Percentiles rank a stretch among this genome's conserved stretches.
Conservation (phyloP, 2,329 filamentous ascomycete species). For the Ophiostoma montium region DNA sequence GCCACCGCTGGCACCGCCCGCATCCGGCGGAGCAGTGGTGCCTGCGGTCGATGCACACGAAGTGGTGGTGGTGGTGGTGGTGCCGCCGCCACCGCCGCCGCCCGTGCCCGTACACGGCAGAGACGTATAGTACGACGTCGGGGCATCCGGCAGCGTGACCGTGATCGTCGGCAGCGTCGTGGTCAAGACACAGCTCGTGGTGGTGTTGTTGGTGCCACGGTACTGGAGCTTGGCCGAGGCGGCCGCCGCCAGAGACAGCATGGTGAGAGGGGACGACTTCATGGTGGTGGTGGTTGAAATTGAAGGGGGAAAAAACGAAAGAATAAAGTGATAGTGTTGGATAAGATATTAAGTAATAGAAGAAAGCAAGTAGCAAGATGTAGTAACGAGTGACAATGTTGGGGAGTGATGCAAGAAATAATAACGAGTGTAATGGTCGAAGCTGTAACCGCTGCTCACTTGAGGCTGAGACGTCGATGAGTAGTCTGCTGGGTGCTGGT, state of each 20-base stretch:
- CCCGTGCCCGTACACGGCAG: not conserved
- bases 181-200: slow-evolving; percentile 7
- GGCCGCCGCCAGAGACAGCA: slow-evolving; percentile 5
- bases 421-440: not conserved
- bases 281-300: slow-evolving; percentile 2
- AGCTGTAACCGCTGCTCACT: slow-evolving; percentile 6
- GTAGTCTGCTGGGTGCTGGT: not conserved
- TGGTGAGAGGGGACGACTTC: slow-evolving; percentile 6
- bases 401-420: not conserved
- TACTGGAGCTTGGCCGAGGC: slow-evolving; percentile 2
- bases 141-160: not conserved
- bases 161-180: slow-evolving; percentile 10
- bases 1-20: too few species aligned
- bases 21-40: too few species aligned
- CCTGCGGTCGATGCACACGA: too few species aligned
- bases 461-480: not conserved
- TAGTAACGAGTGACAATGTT: not conserved
- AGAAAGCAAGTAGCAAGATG: not conserved
- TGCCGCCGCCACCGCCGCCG: too few species aligned
- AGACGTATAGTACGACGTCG: not conserved
- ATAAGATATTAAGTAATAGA: not conserved
- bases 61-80: too few species aligned
- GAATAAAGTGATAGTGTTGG: too few species aligned
- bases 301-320: not conserved
- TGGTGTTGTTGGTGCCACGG: not conserved